phyloP scores from a whole-genome alignment of 2,329 filamentous ascomycete genomes.

The Knufia petricola region DNA sequence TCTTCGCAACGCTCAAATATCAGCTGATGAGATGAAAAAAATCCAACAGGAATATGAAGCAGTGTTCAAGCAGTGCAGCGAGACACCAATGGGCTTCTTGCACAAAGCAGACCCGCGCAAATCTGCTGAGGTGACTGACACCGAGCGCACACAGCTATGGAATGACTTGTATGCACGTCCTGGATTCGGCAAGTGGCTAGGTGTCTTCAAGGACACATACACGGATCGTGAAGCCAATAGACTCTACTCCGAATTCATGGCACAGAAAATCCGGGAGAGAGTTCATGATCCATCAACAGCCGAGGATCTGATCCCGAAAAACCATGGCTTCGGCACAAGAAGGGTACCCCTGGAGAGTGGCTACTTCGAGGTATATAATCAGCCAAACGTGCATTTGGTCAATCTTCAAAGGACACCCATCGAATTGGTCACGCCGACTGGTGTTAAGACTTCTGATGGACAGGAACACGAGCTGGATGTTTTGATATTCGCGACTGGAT shows the following conservation, averaged over 20 bases:
- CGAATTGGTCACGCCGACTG: constrained; percentile 29
- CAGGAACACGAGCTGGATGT: constrained; percentile 32
- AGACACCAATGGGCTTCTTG: constrained; percentile 10
- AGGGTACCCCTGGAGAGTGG: constrained; percentile 39
- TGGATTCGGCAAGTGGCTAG: constrained; percentile 47
- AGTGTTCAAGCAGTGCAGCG: constrained; percentile 8
- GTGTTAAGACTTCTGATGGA: constrained; percentile 31
- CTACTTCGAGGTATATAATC: constrained; percentile 44
- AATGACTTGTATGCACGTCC: constrained; percentile 42
- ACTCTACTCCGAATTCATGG: constrained; percentile 47
- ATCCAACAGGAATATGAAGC: constrained; percentile 1
- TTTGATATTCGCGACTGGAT: constrained; percentile 36
- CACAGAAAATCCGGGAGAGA: constrained; percentile 41
- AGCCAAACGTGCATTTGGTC: constrained; percentile 38
- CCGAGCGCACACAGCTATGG: constrained; percentile 35
- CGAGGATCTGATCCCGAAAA: constrained; percentile 45
- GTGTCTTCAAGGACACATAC: constrained; percentile 45
- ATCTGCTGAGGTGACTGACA: constrained; percentile 10
- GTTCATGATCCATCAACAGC: constrained; percentile 42
- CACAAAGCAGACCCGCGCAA: constrained; percentile 16
- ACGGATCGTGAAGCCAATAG: constrained; percentile 40
- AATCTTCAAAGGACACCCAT: constrained; percentile 37
- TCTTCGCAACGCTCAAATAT: constrained; percentile 15
- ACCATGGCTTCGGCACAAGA: constrained; percentile 48
- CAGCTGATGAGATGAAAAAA: constrained; percentile 25